Percentiles rank a stretch among this genome's conserved stretches.
phyloP scores from a whole-genome alignment of 2,329 filamentous ascomycete genomes.

The Diplodia mutila region DNA sequence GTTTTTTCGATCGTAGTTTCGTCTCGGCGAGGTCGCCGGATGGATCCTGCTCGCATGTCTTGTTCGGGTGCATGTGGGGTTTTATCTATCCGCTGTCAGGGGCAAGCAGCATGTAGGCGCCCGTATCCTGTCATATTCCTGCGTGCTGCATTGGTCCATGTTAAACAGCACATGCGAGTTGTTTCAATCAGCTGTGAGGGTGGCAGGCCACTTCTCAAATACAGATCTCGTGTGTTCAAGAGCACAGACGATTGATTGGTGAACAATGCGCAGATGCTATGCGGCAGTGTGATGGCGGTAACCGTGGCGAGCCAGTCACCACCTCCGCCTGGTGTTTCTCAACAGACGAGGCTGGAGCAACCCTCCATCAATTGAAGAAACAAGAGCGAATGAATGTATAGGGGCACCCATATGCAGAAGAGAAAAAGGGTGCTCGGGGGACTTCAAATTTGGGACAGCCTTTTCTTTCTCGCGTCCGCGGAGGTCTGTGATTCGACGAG shows the following conservation, averaged over 20 bases:
- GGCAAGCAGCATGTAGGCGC: background rate
- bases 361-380: background rate
- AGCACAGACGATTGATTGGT: background rate
- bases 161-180: background rate
- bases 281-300: background rate
- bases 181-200: background rate
- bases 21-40: no score
- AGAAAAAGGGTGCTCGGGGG: background rate
- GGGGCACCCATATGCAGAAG: background rate
- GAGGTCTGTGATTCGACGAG: no score
- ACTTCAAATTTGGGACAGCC: no score
- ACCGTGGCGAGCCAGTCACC: background rate
- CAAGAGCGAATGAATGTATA: background rate
- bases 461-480: no score
- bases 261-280: background rate
- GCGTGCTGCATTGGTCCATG: background rate
- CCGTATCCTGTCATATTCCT: background rate
- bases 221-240: background rate
- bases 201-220: background rate
- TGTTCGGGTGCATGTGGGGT: background rate
- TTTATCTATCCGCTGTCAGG: background rate
- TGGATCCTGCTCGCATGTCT: background rate
- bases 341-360: background rate
- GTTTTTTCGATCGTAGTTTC: background rate
- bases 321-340: background rate